These are phyloP conservation scores for Nepenthes gracilis DNA, from an alignment of 148 eudicot species.

Conservation along the genomic window DNA sequence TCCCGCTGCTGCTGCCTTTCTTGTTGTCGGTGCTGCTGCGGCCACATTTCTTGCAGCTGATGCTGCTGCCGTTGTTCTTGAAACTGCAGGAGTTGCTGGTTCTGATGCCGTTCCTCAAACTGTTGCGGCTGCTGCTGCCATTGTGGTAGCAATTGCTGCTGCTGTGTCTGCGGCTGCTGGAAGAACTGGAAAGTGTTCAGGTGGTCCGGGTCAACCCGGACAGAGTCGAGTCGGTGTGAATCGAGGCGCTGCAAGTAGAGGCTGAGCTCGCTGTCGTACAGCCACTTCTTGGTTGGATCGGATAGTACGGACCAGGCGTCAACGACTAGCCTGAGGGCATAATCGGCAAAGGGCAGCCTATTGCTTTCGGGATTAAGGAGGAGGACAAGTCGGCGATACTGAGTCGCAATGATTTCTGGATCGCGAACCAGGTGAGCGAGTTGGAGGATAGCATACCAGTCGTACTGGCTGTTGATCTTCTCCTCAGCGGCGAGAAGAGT, in stretches of 20 bases:
- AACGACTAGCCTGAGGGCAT: slow-evolving; percentile 44
- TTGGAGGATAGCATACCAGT: slow-evolving; percentile 71
- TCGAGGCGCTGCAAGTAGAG: slow-evolving; percentile 12
- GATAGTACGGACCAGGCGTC: slow-evolving; percentile 74
- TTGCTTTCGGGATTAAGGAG: slow-evolving; percentile 45
- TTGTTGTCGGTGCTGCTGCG: not conserved
- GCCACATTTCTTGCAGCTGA: not conserved
- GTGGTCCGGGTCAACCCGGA: slow-evolving; percentile 3
- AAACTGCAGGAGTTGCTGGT: not conserved
- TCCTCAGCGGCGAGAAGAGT: slow-evolving; percentile 65
- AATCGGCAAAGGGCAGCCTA: slow-evolving; percentile 44
- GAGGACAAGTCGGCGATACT: slow-evolving; percentile 40
- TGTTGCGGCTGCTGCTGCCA: slow-evolving; percentile 1
- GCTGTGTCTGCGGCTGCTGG: slow-evolving; percentile 9
- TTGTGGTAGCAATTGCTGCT: not conserved
- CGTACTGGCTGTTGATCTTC: slow-evolving; percentile 31
- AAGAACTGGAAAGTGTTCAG: slow-evolving; percentile 31
- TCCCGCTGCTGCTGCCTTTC: not conserved
- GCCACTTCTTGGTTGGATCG: slow-evolving; percentile 43
- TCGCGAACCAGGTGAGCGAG: slow-evolving; percentile 36
- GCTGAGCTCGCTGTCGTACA: slow-evolving; percentile 39
- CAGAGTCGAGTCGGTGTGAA: slow-evolving; percentile 3
- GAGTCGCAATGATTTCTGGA: slow-evolving; percentile 33
- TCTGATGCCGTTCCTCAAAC: not conserved
- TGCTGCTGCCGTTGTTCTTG: not conserved